Evolutionary conservation across 1,139 yeast genomes (phyloP).

Genomic region (Diutina neorugosa): DNA sequence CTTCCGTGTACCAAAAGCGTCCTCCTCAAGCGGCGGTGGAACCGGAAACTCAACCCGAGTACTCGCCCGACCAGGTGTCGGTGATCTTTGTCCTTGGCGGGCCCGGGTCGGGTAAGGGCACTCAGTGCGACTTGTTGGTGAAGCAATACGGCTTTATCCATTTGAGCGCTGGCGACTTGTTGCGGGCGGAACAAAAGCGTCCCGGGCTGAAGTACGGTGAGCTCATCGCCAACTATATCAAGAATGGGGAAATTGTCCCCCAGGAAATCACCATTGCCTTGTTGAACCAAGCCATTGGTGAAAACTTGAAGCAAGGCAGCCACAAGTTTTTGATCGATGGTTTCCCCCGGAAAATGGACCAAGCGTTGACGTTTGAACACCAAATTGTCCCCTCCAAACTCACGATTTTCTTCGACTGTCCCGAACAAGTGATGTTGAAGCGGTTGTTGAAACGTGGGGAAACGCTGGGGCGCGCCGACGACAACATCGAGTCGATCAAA

Average conservation of each 20-base stretch:
- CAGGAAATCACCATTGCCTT: slow-evolving; percentile 88
- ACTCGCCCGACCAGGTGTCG: slow-evolving; percentile 50
- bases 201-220: slow-evolving; percentile 77
- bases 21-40: slow-evolving; percentile 38
- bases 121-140: slow-evolving; percentile 84
- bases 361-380: slow-evolving; percentile 83
- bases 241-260: slow-evolving; percentile 87
- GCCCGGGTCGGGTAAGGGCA: slow-evolving; percentile 94
- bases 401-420: slow-evolving; percentile 88
- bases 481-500: slow-evolving; percentile 78
- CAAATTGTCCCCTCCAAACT: slow-evolving; percentile 64
- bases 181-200: slow-evolving; percentile 83
- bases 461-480: slow-evolving; percentile 90
- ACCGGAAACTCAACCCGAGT: slow-evolving; percentile 28
- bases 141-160: slow-evolving; percentile 74
- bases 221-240: slow-evolving; percentile 70
- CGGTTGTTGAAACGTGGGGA: slow-evolving; percentile 86
- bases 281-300: slow-evolving; percentile 66
- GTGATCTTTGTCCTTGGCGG: slow-evolving; percentile 86
- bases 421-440: slow-evolving; percentile 76
- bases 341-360: slow-evolving; percentile 97
- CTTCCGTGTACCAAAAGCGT: slow-evolving; percentile 31
- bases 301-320: slow-evolving; percentile 36
- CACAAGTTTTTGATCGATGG: slow-evolving; percentile 77
- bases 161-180: slow-evolving; percentile 86